Percentiles rank a stretch among this genome's conserved stretches.
These are phyloP conservation scores for Uromyces viciae-fabae DNA, from an alignment of 1,284 basidiomycete species.

Conservation along the genomic window DNA sequence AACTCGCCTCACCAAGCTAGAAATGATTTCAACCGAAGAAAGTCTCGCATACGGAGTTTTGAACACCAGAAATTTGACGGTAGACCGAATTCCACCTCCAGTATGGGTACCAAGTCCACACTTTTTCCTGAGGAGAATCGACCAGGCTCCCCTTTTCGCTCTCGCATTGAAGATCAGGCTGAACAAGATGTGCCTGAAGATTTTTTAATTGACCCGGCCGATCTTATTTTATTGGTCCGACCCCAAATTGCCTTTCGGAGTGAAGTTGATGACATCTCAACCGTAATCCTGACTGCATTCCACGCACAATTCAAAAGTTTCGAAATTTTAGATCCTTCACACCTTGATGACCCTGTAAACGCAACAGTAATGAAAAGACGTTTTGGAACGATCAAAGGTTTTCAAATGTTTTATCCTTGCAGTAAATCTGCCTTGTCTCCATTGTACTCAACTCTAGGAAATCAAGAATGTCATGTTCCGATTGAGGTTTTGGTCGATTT, in stretches of 20 bases:
- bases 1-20: constrained; percentile 11
- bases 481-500: constrained; percentile 82
- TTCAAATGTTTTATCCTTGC: constrained; percentile 81
- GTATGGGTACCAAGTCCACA: neutral
- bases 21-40: constrained; percentile 26
- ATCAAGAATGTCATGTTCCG: constrained; percentile 64
- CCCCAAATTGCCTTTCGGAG: constrained; percentile 82
- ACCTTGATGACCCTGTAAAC: constrained; percentile 77
- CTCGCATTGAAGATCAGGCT: constrained; percentile 47
- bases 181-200: constrained; percentile 55
- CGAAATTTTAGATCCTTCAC: constrained; percentile 72
- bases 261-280: constrained; percentile 63
- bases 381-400: constrained; percentile 69
- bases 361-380: constrained; percentile 80
- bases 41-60: constrained; percentile 36
- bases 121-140: constrained; percentile 20
- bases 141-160: constrained; percentile 42
- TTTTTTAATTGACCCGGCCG: constrained; percentile 61
- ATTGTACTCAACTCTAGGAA: constrained; percentile 32
- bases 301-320: constrained; percentile 78
- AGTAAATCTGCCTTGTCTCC: constrained; percentile 35
- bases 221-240: constrained; percentile 79
- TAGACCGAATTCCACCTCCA: neutral
- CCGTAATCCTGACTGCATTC: constrained; percentile 74
- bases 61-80: constrained; percentile 29